Percentiles rank a stretch among this genome's conserved stretches.
Conservation (phyloP, 2,329 filamentous ascomycete genomes). For the Alternaria tenuissima region DNA sequence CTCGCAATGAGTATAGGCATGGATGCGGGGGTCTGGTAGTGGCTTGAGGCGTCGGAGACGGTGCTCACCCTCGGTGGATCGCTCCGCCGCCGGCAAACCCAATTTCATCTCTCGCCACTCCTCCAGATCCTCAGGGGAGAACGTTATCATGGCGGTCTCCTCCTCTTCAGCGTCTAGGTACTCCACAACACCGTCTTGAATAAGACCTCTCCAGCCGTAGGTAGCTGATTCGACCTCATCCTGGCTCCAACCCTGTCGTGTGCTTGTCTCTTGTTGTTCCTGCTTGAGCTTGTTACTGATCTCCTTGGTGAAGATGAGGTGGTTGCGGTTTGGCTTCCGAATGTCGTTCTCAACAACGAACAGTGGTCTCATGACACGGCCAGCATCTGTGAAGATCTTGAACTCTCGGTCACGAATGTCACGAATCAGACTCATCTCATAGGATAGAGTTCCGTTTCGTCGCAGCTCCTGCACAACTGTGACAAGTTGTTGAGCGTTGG, state of each 20-base stretch:
- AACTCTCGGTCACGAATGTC: constrained; percentile 98
- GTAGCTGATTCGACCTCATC: constrained; percentile 67
- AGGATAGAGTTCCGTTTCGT: constrained; percentile 82
- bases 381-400: constrained; percentile 97
- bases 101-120: constrained; percentile 59
- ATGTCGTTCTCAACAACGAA: constrained; percentile 91
- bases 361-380: constrained; percentile 90
- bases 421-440: constrained; percentile 92
- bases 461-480: constrained; percentile 79
- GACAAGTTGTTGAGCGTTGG: constrained; percentile 86
- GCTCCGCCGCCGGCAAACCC: constrained; percentile 39
- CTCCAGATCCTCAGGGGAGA: constrained; percentile 96
- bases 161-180: constrained; percentile 98
- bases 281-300: constrained; percentile 77
- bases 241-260: constrained; percentile 63
- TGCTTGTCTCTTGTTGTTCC: constrained; percentile 71
- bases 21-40: constrained; percentile 83
- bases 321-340: constrained; percentile 76
- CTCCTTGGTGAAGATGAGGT: constrained; percentile 82
- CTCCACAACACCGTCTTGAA: constrained; percentile 86
- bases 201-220: constrained; percentile 88
- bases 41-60: constrained; percentile 89
- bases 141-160: constrained; percentile 98
- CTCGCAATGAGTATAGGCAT: constrained; percentile 97
- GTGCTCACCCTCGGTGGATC: constrained; percentile 70